A percentile compares a stretch with the other conserved stretches of the same genome.
These are phyloP conservation scores for Lepiota venenata DNA, from an alignment of 768 basidiomycete species.

Conservation along the genomic window DNA sequence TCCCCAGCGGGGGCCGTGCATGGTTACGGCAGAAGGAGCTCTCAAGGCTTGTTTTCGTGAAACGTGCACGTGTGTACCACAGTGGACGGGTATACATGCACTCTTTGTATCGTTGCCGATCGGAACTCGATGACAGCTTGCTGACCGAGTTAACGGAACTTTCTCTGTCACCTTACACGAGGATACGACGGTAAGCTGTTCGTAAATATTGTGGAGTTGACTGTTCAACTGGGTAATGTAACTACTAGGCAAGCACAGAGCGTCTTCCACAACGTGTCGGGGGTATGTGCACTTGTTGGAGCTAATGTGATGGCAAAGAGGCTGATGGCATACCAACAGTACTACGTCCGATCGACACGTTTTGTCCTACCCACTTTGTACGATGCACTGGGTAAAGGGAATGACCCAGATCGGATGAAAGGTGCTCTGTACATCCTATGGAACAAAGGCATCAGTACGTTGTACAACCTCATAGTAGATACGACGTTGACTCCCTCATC, in stretches of 20 bases:
- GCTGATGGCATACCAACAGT: constrained; percentile 32
- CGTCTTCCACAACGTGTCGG: constrained; percentile 59
- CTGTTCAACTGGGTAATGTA: background rate
- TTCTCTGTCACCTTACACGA: constrained; percentile 76
- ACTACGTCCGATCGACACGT: constrained; percentile 69
- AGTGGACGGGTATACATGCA: constrained; percentile 76
- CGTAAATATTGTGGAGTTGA: background rate
- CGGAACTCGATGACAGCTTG: constrained; percentile 68
- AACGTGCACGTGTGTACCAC: constrained; percentile 78
- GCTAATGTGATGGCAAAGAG: constrained; percentile 8
- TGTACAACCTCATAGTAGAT: constrained; percentile 1
- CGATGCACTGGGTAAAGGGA: constrained; percentile 63
- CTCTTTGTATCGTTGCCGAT: constrained; percentile 68
- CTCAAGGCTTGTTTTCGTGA: constrained; percentile 69
- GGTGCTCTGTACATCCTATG: constrained; percentile 83
- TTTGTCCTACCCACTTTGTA: constrained; percentile 59
- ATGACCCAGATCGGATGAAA: constrained; percentile 92
- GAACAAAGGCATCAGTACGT: constrained; percentile 66
- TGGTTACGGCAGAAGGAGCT: constrained; percentile 75
- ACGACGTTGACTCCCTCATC: background rate
- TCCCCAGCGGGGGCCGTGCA: constrained; percentile 45
- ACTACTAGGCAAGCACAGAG: constrained; percentile 60
- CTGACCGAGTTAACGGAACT: constrained; percentile 67
- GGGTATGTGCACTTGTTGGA: constrained; percentile 39
- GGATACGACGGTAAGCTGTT: constrained; percentile 61